A percentile compares a stretch with the other conserved stretches of the same genome.
Evolutionary conservation across 2,329 filamentous ascomycete species (phyloP).

Genomic region (Penicillium sp.): DNA sequence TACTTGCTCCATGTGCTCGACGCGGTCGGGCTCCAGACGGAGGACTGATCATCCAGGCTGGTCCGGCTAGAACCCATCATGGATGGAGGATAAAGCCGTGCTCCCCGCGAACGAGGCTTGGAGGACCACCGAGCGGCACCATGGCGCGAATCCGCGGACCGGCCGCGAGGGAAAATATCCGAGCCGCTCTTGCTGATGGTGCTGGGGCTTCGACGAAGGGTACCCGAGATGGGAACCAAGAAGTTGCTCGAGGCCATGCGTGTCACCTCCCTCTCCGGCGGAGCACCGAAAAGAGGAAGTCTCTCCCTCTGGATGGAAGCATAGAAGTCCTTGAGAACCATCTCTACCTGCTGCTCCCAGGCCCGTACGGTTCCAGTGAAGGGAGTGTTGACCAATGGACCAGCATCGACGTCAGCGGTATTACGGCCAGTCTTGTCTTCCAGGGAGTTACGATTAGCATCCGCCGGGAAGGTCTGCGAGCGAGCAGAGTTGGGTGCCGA

Average conservation of each 20-base stretch:
- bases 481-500: conserved; percentile 25
- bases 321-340: conserved; percentile 91
- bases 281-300: conserved; percentile 80
- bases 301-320: conserved; percentile 82
- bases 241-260: conserved; percentile 58
- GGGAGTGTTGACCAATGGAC: conserved; percentile 74
- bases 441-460: conserved; percentile 16
- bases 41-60: conserved; percentile 87
- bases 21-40: conserved; percentile 85
- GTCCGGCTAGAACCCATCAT: conserved; percentile 89
- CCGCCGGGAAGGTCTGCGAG: conserved; percentile 23
- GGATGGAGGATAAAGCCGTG: conserved; percentile 72
- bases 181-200: conserved; percentile 92
- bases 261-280: conserved; percentile 46
- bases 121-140: conserved; percentile 74
- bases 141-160: conserved; percentile 65
- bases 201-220: conserved; percentile 84
- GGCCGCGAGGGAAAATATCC: conserved; percentile 71
- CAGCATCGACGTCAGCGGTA: conserved; percentile 43
- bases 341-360: conserved; percentile 88
- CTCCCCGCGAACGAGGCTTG: conserved; percentile 76
- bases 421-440: conserved; percentile 28
- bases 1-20: conserved; percentile 97
- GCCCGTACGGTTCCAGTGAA: conserved; percentile 74
- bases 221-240: conserved; percentile 64